A percentile compares a stretch with the other conserved stretches of the same genome.
Conservation (phyloP, 1,139 yeast species). For the Yamadazyma triangularis region DNA sequence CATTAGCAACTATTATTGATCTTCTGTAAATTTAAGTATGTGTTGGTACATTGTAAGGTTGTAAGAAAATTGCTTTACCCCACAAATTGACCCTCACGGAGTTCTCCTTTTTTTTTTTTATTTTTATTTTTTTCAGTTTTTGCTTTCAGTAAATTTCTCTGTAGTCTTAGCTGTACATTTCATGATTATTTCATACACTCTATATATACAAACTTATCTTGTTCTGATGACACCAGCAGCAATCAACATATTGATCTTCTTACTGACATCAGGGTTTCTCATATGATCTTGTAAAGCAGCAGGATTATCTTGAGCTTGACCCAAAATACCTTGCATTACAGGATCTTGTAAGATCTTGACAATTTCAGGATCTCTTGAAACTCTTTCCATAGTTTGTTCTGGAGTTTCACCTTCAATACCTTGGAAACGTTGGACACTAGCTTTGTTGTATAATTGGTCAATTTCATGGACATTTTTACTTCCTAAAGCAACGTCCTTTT, state of each 20-base stretch:
- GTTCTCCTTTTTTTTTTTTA: too few species aligned
- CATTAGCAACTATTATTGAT: too few species aligned
- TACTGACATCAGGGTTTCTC: constrained; percentile 91
- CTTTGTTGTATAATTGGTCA: constrained; percentile 77
- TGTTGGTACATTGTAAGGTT: neutral
- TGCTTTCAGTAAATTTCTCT: too few species aligned
- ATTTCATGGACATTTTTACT: constrained; percentile 70
- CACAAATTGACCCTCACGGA: too few species aligned
- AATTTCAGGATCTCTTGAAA: constrained; percentile 90
- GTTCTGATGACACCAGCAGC: constrained; percentile 98
- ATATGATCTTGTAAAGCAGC: constrained; percentile 97
- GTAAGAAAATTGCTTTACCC: too few species aligned
- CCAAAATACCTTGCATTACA: constrained; percentile 91
- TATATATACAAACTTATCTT: too few species aligned
- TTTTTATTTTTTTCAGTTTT: too few species aligned
- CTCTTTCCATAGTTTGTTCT: constrained; percentile 91
- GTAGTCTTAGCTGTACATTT: too few species aligned
- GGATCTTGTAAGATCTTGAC: constrained; percentile 91
- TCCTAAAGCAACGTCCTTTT: constrained; percentile 60
- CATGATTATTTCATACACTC: too few species aligned
- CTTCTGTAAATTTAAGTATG: too few species aligned
- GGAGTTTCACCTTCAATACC: constrained; percentile 87
- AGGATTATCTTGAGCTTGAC: constrained; percentile 93
- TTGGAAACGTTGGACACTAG: constrained; percentile 72
- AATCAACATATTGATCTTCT: constrained; percentile 83